Conservation (phyloP, 768 basidiomycete genomes). For the Chlorophyllum brunneum region DNA sequence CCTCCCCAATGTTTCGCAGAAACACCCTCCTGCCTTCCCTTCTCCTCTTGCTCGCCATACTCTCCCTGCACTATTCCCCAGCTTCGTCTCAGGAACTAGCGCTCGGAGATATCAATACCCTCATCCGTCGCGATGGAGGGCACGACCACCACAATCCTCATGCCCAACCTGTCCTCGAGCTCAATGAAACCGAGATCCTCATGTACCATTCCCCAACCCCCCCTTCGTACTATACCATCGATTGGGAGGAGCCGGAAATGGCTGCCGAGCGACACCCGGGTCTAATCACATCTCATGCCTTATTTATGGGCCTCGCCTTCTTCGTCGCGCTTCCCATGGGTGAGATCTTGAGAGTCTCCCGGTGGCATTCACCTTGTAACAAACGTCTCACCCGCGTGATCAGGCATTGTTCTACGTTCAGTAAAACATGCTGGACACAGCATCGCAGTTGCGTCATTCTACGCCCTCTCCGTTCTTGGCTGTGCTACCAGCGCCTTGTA, state of each 20-base stretch:
- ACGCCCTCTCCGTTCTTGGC: conserved; percentile 56
- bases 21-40: conserved; percentile 8
- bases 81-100: conserved; percentile 6
- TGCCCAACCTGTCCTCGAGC: conserved; percentile 46
- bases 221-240: conserved; percentile 79
- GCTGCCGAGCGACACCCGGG: conserved; percentile 51
- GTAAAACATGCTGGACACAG: conserved; percentile 66
- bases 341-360: conserved; percentile 33
- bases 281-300: conserved; percentile 70
- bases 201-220: conserved; percentile 66
- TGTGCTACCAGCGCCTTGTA: conserved; percentile 69
- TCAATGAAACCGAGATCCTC: conserved; percentile 78
- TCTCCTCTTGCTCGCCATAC: conserved; percentile 11
- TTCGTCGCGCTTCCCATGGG: conserved; percentile 80
- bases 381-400: background rate
- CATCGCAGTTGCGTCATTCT: conserved; percentile 59
- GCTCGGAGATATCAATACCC: background rate
- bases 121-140: conserved; percentile 30
- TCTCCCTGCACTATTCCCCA: background rate
- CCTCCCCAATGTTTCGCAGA: conserved; percentile 15
- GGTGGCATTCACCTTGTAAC: conserved; percentile 1
- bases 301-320: conserved; percentile 76
- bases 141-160: conserved; percentile 44
- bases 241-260: conserved; percentile 52
- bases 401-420: conserved; percentile 79